Percentiles rank a stretch among this genome's conserved stretches.
These are phyloP conservation scores for Aspergillus sp. DNA, from an alignment of 2,329 filamentous ascomycete species.

Conservation along the genomic window DNA sequence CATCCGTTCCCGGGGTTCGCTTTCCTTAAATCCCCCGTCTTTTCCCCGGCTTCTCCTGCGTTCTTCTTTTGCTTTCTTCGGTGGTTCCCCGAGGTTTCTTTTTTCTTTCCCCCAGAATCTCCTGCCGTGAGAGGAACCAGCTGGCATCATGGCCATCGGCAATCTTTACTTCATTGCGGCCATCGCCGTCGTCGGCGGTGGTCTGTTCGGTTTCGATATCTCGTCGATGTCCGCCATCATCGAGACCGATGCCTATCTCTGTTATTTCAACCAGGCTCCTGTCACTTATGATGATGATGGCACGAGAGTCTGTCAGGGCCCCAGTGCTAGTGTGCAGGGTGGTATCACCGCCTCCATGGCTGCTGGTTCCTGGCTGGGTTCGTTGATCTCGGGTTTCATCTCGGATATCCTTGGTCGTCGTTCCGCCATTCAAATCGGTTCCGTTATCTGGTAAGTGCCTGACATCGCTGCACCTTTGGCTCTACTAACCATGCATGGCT, in stretches of 20 bases:
- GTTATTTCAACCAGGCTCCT: slow-evolving; percentile 65
- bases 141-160: slow-evolving; percentile 45
- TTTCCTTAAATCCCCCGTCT: slow-evolving; percentile 7
- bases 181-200: slow-evolving; percentile 64
- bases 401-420: slow-evolving; percentile 59
- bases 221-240: slow-evolving; percentile 71
- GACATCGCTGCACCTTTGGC: neutral
- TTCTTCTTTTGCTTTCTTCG: neutral
- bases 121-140: neutral
- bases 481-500: neutral
- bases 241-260: slow-evolving; percentile 67
- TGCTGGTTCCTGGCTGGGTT: slow-evolving; percentile 68
- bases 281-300: slow-evolving; percentile 33
- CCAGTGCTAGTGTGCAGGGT: slow-evolving; percentile 59
- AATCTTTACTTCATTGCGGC: slow-evolving; percentile 62
- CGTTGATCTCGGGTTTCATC: slow-evolving; percentile 56
- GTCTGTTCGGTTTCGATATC: slow-evolving; percentile 78
- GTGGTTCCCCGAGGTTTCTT: neutral
- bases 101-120: neutral
- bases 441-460: slow-evolving; percentile 49
- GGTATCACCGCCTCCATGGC: slow-evolving; percentile 75
- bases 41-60: slow-evolving; percentile 9
- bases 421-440: slow-evolving; percentile 55
- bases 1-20: neutral
- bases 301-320: slow-evolving; percentile 41